Evolutionary conservation across 805 yeast genomes (phyloP).

Genomic region (Candida mattraensis): DNA sequence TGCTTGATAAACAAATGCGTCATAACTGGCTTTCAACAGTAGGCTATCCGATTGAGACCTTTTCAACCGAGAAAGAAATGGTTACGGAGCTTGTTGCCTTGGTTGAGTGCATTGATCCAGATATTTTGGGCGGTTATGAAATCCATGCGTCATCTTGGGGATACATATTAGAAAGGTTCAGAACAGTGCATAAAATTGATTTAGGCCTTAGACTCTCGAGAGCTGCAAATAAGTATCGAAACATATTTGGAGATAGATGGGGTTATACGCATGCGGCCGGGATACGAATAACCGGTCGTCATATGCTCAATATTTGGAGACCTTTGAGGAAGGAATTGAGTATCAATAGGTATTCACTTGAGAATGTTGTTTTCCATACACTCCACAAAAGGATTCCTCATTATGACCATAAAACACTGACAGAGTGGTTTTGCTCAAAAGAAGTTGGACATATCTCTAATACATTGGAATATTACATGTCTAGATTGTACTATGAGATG

Average conservation of each 20-base stretch:
- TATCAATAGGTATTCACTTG: conserved; percentile 69
- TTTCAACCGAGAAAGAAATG: conserved; percentile 58
- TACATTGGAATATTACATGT: conserved; percentile 47
- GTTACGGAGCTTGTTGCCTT: conserved; percentile 53
- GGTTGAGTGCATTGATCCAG: conserved; percentile 76
- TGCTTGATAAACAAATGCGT: conserved; percentile 10
- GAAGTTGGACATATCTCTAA: conserved; percentile 29
- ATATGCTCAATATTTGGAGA: conserved; percentile 85
- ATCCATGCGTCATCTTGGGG: conserved; percentile 87
- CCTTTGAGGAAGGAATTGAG: conserved; percentile 60
- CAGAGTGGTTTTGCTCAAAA: conserved; percentile 41
- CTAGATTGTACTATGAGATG: conserved; percentile 44
- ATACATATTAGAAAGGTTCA: conserved; percentile 67
- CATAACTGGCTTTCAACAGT: conserved; percentile 17
- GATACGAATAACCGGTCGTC: conserved; percentile 73
- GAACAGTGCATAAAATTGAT: conserved; percentile 46
- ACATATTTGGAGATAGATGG: conserved; percentile 69
- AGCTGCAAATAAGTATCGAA: conserved; percentile 46
- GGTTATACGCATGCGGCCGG: conserved; percentile 78
- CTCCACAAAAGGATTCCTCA: conserved; percentile 70
- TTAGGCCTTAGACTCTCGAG: conserved; percentile 62
- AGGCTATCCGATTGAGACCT: conserved; percentile 37
- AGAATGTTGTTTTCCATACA: conserved; percentile 68
- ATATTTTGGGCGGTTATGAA: conserved; percentile 84
- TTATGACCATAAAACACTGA: conserved; percentile 48